These are phyloP conservation scores for Laburnicola sp. DNA, from an alignment of 2,329 filamentous ascomycete species.

Conservation along the genomic window DNA sequence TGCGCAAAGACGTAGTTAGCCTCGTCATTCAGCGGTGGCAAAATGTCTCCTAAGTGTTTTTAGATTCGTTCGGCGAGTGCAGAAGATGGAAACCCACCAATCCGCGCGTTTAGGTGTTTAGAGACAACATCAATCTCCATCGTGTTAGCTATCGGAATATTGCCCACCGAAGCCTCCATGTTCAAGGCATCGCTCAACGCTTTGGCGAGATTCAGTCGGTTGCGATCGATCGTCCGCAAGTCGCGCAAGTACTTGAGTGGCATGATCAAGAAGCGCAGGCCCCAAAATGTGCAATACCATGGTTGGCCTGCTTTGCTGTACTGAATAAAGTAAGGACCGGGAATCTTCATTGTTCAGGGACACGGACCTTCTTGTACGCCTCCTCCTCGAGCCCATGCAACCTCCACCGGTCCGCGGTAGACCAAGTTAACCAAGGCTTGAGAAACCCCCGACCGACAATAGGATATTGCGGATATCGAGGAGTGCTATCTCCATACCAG, in stretches of 20 bases:
- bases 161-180: conserved; percentile 10
- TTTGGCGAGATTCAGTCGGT: conserved; percentile 5
- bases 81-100: not conserved
- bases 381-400: conserved; percentile 1
- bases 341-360: not conserved
- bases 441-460: conserved; percentile 5
- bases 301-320: conserved; percentile 5
- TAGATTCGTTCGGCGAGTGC: not conserved
- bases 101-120: conserved; percentile 6
- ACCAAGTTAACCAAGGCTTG: conserved; percentile 7
- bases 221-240: conserved; percentile 3
- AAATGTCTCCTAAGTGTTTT: not conserved
- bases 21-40: conserved; percentile 5
- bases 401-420: conserved; percentile 7
- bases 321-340: not conserved
- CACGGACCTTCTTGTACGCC: conserved; percentile 1
- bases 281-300: conserved; percentile 7
- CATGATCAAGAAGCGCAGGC: conserved; percentile 5
- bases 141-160: conserved; percentile 7
- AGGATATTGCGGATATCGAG: not conserved
- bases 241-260: conserved; percentile 2
- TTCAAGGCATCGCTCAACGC: conserved; percentile 9
- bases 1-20: conserved; percentile 6
- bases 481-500: conserved; percentile 3
- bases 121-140: conserved; percentile 13